These are phyloP conservation scores for Claviceps purpurea DNA, from an alignment of 2,329 filamentous ascomycete genomes.

Conservation along the genomic window DNA sequence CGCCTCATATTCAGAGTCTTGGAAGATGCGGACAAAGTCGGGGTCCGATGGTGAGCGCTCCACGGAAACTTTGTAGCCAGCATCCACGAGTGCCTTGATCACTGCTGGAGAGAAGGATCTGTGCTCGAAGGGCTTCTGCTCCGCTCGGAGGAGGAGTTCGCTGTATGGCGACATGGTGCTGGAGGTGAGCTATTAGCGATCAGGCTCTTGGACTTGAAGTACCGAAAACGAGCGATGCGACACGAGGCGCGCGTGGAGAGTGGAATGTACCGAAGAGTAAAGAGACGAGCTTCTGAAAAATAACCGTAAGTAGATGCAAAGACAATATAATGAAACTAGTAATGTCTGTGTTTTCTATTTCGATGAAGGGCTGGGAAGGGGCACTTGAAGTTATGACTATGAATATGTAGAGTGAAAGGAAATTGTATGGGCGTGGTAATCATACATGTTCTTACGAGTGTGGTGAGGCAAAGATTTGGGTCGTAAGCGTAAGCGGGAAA, in stretches of 20 bases:
- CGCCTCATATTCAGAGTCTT: constrained; percentile 46
- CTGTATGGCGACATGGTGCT: constrained; percentile 16
- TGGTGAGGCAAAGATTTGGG: neutral
- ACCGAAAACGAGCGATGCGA: neutral
- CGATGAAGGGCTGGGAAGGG: too few species aligned
- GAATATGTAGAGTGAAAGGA: neutral
- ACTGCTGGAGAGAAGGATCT: constrained; percentile 29
- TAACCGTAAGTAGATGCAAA: too few species aligned
- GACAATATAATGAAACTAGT: too few species aligned
- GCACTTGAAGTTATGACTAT: too few species aligned
- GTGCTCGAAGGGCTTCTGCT: constrained; percentile 28
- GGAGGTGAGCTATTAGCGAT: neutral
- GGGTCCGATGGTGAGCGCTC: constrained; percentile 33
- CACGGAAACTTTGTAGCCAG: constrained; percentile 55
- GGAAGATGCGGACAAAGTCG: constrained; percentile 43
- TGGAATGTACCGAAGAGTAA: too few species aligned
- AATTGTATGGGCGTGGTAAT: neutral
- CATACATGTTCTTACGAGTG: neutral
- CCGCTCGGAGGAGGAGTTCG: constrained; percentile 39
- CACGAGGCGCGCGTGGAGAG: neutral
- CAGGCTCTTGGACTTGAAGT: neutral
- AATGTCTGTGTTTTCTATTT: too few species aligned
- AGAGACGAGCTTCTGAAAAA: too few species aligned
- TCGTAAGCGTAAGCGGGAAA: neutral
- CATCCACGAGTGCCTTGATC: constrained; percentile 44